Evolutionary conservation across 2,329 filamentous ascomycete species (phyloP).

Genomic region (Zymoseptoria crescenta): DNA sequence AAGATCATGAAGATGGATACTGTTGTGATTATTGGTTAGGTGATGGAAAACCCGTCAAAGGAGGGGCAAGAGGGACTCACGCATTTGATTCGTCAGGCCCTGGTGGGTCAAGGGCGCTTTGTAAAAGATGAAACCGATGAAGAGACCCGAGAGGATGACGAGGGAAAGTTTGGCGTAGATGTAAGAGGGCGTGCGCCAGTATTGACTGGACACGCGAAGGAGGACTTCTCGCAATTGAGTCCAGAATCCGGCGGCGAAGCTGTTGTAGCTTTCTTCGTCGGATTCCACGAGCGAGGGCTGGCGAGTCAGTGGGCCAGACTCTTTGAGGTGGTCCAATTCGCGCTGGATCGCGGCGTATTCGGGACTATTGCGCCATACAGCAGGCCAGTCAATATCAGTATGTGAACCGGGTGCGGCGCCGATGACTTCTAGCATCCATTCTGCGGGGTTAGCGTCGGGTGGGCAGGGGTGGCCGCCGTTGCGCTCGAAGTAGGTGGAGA

Average conservation of each 20-base stretch:
- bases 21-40: neutral
- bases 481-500: constrained; percentile 69
- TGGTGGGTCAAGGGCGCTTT: constrained; percentile 56
- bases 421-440: constrained; percentile 64
- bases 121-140: constrained; percentile 73
- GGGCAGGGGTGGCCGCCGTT: constrained; percentile 61
- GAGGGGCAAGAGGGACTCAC: neutral
- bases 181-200: constrained; percentile 84
- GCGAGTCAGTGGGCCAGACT: neutral
- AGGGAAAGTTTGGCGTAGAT: constrained; percentile 75
- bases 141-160: constrained; percentile 58
- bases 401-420: constrained; percentile 44
- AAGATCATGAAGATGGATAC: constrained; percentile 77
- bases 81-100: constrained; percentile 74
- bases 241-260: constrained; percentile 71
- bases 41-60: neutral
- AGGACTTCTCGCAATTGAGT: constrained; percentile 61
- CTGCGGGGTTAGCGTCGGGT: constrained; percentile 65
- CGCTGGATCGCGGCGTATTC: constrained; percentile 39
- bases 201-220: constrained; percentile 76
- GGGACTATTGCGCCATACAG: constrained; percentile 41
- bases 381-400: constrained; percentile 45
- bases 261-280: constrained; percentile 55
- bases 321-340: constrained; percentile 41
- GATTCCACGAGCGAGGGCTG: constrained; percentile 32